Evolutionary conservation across 169 alveolate species (phyloP).

Genomic region (Plasmodium gallinaceum): DNA sequence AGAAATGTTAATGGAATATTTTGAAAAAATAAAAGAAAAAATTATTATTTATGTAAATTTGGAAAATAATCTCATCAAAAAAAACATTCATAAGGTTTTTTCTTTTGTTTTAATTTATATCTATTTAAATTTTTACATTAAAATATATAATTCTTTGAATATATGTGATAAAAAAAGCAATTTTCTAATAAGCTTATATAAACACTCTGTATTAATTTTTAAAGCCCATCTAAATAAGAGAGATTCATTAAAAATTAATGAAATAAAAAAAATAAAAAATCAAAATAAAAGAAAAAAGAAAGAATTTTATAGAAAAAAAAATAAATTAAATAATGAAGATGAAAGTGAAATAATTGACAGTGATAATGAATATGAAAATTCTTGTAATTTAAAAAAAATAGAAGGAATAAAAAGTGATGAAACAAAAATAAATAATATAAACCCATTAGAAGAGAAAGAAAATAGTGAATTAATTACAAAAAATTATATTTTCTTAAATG

Average conservation of each 20-base stretch:
- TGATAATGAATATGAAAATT: not conserved
- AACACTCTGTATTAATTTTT: conserved; percentile 28
- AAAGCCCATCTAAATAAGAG: not conserved
- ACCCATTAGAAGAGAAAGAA: not conserved
- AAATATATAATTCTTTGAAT: conserved; percentile 18
- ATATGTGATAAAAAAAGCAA: conserved; percentile 1
- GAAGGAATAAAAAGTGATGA: conserved; percentile 5
- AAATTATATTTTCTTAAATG: not conserved
- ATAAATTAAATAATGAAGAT: not conserved
- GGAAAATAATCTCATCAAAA: conserved; percentile 7
- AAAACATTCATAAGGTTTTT: conserved; percentile 12
- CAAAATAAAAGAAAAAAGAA: conserved; percentile 14
- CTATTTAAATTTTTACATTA: conserved; percentile 45
- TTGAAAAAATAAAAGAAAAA: conserved; percentile 36
- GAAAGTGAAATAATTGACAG: not conserved
- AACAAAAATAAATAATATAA: not conserved
- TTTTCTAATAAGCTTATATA: conserved; percentile 27
- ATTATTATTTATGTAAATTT: conserved; percentile 15
- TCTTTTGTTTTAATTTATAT: conserved; percentile 40
- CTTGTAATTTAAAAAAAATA: not conserved
- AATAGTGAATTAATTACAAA: not conserved
- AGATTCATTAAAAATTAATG: not conserved
- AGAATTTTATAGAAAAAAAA: conserved; percentile 5
- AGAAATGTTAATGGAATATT: conserved; percentile 19
- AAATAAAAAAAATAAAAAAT: not conserved